Evolutionary conservation across 495 filamentous ascomycete species (phyloP).

Genomic region (Achaetomiella virescens): DNA sequence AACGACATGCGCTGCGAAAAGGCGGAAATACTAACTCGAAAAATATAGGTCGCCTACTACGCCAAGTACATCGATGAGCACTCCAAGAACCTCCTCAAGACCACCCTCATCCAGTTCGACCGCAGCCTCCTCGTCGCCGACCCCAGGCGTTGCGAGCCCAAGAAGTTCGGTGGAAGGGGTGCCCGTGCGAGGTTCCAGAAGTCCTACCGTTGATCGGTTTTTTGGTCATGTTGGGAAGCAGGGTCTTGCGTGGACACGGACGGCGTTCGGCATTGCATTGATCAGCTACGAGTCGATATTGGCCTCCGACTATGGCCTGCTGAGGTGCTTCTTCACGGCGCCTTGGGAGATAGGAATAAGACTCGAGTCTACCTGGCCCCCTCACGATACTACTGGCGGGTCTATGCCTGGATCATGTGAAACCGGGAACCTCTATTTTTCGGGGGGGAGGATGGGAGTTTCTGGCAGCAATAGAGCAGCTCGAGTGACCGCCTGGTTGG

Average conservation of each 20-base stretch:
- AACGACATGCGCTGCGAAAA: neutral
- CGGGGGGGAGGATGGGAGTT: conserved; percentile 11
- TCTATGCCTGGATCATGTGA: conserved; percentile 18
- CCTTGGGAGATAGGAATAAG: conserved; percentile 30
- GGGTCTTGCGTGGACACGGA: conserved; percentile 32
- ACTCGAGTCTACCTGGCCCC: conserved; percentile 24
- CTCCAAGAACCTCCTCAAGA: conserved; percentile 98
- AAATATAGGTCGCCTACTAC: conserved; percentile 77
- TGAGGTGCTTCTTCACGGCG: conserved; percentile 18
- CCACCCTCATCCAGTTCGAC: conserved; percentile 89
- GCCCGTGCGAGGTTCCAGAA: conserved; percentile 96
- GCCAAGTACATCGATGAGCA: conserved; percentile 99
- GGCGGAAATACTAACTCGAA: conserved; percentile 13
- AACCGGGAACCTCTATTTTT: conserved; percentile 4
- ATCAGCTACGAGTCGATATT: conserved; percentile 28
- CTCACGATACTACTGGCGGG: conserved; percentile 17
- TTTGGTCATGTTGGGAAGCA: conserved; percentile 24
- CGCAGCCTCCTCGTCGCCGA: conserved; percentile 95
- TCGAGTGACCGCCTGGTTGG: conserved; percentile 12
- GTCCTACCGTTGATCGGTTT: conserved; percentile 55
- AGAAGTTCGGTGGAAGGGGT: conserved; percentile 91
- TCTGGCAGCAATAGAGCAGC: conserved; percentile 14
- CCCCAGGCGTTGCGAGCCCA: conserved; percentile 88
- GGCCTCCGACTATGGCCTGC: conserved; percentile 26
- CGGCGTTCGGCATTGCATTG: conserved; percentile 38